phyloP scores from a whole-genome alignment of 1,284 basidiomycete genomes.

The Anthracocystis walkeri region DNA sequence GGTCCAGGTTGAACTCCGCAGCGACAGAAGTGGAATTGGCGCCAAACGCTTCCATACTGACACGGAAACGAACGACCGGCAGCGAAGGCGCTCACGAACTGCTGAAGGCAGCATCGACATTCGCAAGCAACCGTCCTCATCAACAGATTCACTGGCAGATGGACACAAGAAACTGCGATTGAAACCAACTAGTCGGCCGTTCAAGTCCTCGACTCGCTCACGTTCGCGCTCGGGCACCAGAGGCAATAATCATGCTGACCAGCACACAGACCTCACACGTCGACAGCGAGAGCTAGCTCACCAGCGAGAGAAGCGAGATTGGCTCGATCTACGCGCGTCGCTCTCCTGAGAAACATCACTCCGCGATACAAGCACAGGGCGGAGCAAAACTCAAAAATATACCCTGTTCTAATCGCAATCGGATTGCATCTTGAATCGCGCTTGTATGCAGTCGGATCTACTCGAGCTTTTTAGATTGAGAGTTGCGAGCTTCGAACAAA shows the following conservation, averaged over 20 bases:
- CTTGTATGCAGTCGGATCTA: too few species aligned
- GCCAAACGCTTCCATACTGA: neutral
- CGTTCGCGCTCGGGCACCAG: conserved; percentile 11
- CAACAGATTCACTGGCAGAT: neutral
- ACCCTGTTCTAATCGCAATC: neutral
- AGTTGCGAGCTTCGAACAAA: neutral
- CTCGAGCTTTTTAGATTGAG: too few species aligned
- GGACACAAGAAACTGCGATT: conserved; percentile 12
- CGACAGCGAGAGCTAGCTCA: conserved; percentile 28
- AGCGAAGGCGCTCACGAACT: conserved; percentile 19
- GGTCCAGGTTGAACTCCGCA: conserved; percentile 29
- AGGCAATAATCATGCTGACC: neutral
- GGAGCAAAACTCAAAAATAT: neutral
- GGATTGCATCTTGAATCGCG: too few species aligned
- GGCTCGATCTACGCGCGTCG: conserved; percentile 33
- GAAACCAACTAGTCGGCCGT: neutral
- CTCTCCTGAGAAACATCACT: conserved; percentile 10
- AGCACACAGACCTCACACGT: conserved; percentile 10
- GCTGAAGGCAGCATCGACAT: conserved; percentile 27
- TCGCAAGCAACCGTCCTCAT: conserved; percentile 9
- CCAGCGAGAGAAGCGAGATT: conserved; percentile 28
- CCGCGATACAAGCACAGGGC: too few species aligned
- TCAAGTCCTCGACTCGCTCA: conserved; percentile 1
- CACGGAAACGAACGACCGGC: neutral
- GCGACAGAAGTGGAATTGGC: conserved; percentile 18